Evolutionary conservation across 2,329 filamentous ascomycete species (phyloP).

Genomic region (Trichophaea hybrida): DNA sequence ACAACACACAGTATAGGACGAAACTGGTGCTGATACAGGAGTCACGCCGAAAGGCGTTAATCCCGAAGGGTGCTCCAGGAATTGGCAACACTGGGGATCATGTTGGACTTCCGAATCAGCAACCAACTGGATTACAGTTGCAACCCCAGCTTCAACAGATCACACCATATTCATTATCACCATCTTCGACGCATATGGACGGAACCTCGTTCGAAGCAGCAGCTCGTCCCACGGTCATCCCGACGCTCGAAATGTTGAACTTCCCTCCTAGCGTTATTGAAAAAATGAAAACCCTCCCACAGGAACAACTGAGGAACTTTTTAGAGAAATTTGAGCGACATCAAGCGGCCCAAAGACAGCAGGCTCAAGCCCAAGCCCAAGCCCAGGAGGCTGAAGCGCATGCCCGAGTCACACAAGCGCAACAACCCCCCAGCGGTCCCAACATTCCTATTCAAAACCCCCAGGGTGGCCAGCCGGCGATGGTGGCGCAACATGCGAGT

Average conservation of each 20-base stretch:
- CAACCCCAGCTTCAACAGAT: too few species aligned
- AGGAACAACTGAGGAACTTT: background rate
- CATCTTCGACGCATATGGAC: too few species aligned
- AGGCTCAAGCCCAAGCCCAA: slow-evolving; percentile 1
- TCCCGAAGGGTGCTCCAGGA: slow-evolving; percentile 4
- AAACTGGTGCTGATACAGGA: slow-evolving; percentile 19
- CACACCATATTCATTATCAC: too few species aligned
- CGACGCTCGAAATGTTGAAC: background rate
- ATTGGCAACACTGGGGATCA: too few species aligned
- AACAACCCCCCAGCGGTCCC: background rate
- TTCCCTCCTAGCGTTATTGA: background rate
- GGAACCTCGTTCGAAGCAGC: too few species aligned
- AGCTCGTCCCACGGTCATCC: background rate
- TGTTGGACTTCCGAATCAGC: background rate
- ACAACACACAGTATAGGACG: slow-evolving; percentile 10
- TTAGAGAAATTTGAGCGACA: background rate
- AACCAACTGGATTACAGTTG: background rate
- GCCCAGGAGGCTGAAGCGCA: background rate
- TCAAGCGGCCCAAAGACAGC: slow-evolving; percentile 16
- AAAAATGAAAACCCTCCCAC: background rate
- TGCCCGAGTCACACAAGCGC: background rate
- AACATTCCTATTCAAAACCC: background rate
- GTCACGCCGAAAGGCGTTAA: slow-evolving; percentile 15
- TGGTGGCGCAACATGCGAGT: background rate
- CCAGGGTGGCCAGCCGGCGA: background rate